Evolutionary conservation across 2,329 filamentous ascomycete genomes (phyloP), one percentile per base, ranked within the genome.

Genomic region (Apiospora rasikravindrae): DNA sequence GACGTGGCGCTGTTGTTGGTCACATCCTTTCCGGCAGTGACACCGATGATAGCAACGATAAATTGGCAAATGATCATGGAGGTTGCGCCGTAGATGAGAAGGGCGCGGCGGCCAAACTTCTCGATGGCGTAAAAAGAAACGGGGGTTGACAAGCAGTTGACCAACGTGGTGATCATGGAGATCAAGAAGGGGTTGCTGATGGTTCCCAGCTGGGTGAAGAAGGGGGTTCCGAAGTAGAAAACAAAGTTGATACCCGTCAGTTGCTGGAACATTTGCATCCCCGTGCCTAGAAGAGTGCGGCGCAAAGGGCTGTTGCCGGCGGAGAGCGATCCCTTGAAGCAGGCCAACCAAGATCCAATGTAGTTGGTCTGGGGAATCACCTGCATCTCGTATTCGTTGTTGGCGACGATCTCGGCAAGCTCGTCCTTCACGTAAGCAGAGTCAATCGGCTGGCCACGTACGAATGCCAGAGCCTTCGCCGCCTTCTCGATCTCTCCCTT

Each of bases 51-150:
- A 79, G 90, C 95, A 72, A 96, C 93, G 80, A 97, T 86, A 88
- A 96, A 96, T 84, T 97, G 92, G 86, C 93, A 95, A 78, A 95
- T 81, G 44, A 96, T 86, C 95, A 97, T 97, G 77, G 94, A 93
- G 4, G 91, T 73, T 40, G 93, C 94, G 79, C 95, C 95, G 80
- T 87, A 88, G 81, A 98, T 88, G 76, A 98, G 91, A 72, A 98
- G 90, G 67, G 89, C 87, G 76, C 94, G 94, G 81, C 95, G 94
- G 76, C 95, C 95, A 76, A 94, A 89, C 78, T 86, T 89, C 87
- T 98, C 95, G 74, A 97, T 91, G 26, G 92, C 92, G 85, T 88
- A 97, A 90, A 97, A 97, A 42, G 94, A 96, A 78, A 97, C 83
- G 0, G 94, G 94, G 0, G 95, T 97, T 51, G 93, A 96, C 84